phyloP scores from a whole-genome alignment of 2,329 filamentous ascomycete genomes.

The Calonectria hongkongensis region DNA sequence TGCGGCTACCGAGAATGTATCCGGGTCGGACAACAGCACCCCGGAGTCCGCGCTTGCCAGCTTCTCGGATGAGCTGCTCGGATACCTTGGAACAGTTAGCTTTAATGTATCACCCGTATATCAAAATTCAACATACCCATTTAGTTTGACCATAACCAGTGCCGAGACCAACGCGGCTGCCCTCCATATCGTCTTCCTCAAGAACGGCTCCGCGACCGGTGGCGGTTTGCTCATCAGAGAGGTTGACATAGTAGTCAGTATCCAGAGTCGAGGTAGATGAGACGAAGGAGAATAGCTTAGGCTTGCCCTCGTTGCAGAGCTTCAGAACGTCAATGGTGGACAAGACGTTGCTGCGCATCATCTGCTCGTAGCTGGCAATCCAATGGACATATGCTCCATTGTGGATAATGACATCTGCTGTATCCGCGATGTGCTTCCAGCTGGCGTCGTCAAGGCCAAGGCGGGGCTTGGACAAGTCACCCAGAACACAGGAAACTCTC shows the following conservation, averaged over 20 bases:
- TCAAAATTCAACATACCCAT: conserved; percentile 76
- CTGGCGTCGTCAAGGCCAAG: conserved; percentile 80
- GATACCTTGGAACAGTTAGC: conserved; percentile 37
- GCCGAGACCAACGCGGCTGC: conserved; percentile 83
- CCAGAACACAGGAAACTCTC: conserved; percentile 80
- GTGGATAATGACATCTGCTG: conserved; percentile 85
- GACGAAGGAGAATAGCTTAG: conserved; percentile 87
- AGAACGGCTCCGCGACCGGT: conserved; percentile 80
- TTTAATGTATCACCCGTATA: not conserved
- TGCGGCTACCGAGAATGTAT: conserved; percentile 86
- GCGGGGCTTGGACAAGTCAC: conserved; percentile 82
- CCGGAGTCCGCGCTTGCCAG: conserved; percentile 84
- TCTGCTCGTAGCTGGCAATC: conserved; percentile 84
- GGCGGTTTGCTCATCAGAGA: conserved; percentile 72
- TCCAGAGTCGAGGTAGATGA: conserved; percentile 87
- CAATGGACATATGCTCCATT: conserved; percentile 90
- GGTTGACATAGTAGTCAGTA: conserved; percentile 84
- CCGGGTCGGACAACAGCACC: conserved; percentile 89
- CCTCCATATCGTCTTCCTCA: conserved; percentile 86
- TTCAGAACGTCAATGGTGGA: conserved; percentile 85
- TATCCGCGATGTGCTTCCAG: conserved; percentile 80
- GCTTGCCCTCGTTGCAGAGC: conserved; percentile 84
- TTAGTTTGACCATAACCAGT: conserved; percentile 95
- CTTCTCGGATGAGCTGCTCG: conserved; percentile 84
- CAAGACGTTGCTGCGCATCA: conserved; percentile 85